These are phyloP conservation scores for Cotoneaster glaucophyllus DNA, from an alignment of 306 rosid genomes.

Conservation along the genomic window DNA sequence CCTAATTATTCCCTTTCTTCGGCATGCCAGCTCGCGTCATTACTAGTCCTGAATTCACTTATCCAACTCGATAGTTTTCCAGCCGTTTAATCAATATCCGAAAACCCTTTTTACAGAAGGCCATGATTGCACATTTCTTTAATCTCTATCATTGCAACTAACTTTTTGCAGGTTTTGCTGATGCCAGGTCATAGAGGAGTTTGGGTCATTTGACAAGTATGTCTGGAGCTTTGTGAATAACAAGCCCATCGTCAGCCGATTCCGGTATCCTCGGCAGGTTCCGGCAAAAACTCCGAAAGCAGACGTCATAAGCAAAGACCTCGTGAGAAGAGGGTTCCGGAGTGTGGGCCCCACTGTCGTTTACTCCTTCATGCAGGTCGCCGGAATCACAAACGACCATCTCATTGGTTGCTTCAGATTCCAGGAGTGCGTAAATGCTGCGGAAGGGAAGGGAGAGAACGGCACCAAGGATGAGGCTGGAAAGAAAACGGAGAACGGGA, in stretches of 20 bases:
- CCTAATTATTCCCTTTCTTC: slow-evolving; percentile 40
- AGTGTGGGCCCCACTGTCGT: slow-evolving; percentile 65
- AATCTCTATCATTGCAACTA: slow-evolving; percentile 38
- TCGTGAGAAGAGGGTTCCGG: slow-evolving; percentile 70
- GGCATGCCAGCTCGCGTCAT: slow-evolving; percentile 45
- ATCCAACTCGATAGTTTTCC: slow-evolving; percentile 19
- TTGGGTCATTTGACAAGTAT: slow-evolving; percentile 65
- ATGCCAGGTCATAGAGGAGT: slow-evolving; percentile 71
- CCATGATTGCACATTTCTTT: slow-evolving; percentile 26
- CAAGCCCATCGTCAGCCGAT: slow-evolving; percentile 58
- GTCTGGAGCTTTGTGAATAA: slow-evolving; percentile 79
- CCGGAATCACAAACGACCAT: slow-evolving; percentile 73
- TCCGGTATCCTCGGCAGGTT: slow-evolving; percentile 81
- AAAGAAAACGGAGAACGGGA: slow-evolving; percentile 29
- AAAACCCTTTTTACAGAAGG: slow-evolving; percentile 10
- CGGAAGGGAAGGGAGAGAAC: slow-evolving; percentile 51
- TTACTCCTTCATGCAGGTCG: slow-evolving; percentile 78
- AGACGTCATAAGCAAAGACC: slow-evolving; percentile 70
- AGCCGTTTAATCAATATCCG: slow-evolving; percentile 16
- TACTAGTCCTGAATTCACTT: slow-evolving; percentile 18
- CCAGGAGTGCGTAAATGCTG: slow-evolving; percentile 52
- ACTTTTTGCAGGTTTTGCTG: slow-evolving; percentile 61
- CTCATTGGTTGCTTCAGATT: slow-evolving; percentile 71
- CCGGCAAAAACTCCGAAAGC: slow-evolving; percentile 80
- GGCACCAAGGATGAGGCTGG: slow-evolving; percentile 29